phyloP scores from a whole-genome alignment of 2,329 filamentous ascomycete species.

The Colletotrichum tabaci region DNA sequence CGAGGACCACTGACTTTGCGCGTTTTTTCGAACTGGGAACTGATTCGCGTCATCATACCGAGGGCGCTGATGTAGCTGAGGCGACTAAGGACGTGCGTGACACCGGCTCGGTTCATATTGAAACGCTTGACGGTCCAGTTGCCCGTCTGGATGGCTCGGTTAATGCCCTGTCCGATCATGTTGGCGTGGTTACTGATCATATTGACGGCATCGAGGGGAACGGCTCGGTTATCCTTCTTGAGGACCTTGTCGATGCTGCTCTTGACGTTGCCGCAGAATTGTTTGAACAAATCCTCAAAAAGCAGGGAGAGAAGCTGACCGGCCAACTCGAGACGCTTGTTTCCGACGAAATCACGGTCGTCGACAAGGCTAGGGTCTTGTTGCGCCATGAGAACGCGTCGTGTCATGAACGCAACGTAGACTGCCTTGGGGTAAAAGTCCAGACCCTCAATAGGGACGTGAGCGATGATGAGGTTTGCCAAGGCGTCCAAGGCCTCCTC shows the following conservation, averaged over 20 bases:
- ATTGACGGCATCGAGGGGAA: constrained; percentile 88
- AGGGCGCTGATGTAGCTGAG: constrained; percentile 96
- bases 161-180: constrained; percentile 92
- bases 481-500: constrained; percentile 95
- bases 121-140: constrained; percentile 99
- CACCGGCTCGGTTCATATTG: constrained; percentile 97
- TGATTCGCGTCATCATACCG: constrained; percentile 99
- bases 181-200: constrained; percentile 89
- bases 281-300: constrained; percentile 98
- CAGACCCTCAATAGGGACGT: constrained; percentile 90
- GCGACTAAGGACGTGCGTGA: constrained; percentile 95
- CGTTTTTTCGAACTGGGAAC: constrained; percentile 98
- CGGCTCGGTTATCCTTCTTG: constrained; percentile 91
- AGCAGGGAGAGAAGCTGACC: constrained; percentile 93
- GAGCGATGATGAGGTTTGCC: constrained; percentile 92
- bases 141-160: constrained; percentile 95
- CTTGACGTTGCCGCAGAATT: constrained; percentile 90
- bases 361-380: constrained; percentile 92
- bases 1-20: constrained; percentile 95
- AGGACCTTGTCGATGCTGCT: constrained; percentile 95
- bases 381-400: constrained; percentile 94
- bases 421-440: constrained; percentile 98
- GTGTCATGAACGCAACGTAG: constrained; percentile 97
- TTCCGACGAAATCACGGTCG: constrained; percentile 97
- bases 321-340: constrained; percentile 95